These are phyloP conservation scores for Vanrija pseudolonga DNA, from an alignment of 1,284 basidiomycete genomes.

Conservation along the genomic window DNA sequence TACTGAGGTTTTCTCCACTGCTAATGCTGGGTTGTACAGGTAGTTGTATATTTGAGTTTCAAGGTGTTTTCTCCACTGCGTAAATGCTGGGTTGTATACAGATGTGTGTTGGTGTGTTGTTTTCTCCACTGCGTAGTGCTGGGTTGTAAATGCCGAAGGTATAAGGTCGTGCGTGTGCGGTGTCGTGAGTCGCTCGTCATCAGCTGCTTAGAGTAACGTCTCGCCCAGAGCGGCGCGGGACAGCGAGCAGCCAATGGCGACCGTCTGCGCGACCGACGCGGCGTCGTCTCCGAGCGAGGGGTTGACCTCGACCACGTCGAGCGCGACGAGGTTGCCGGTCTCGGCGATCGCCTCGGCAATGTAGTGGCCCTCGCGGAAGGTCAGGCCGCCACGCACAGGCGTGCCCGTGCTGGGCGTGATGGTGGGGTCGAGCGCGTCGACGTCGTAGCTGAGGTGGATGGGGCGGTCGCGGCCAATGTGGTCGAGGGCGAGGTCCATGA, in stretches of 20 bases:
- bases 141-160: too few species aligned
- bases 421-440: constrained; percentile 87
- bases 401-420: constrained; percentile 75
- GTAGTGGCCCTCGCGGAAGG: constrained; percentile 83
- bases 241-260: constrained; percentile 90
- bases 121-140: too few species aligned
- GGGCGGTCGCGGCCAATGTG: constrained; percentile 86
- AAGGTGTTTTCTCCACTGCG: too few species aligned
- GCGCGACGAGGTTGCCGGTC: constrained; percentile 84
- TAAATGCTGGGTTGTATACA: too few species aligned
- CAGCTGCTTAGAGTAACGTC: constrained; percentile 46
- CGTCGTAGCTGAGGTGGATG: constrained; percentile 94
- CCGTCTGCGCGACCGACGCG: constrained; percentile 74
- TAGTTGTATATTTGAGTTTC: too few species aligned
- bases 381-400: constrained; percentile 86
- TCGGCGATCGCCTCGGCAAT: constrained; percentile 93
- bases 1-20: too few species aligned
- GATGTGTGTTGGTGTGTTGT: too few species aligned
- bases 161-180: too few species aligned
- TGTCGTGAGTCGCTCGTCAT: neutral
- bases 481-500: constrained; percentile 93
- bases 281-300: constrained; percentile 69
- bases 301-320: constrained; percentile 98
- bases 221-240: constrained; percentile 83
- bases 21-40: too few species aligned